Evolutionary conservation across 139 green algal species (phyloP), one percentile per base, ranked within the genome.

Genomic region (Chlorella vulgaris): DNA sequence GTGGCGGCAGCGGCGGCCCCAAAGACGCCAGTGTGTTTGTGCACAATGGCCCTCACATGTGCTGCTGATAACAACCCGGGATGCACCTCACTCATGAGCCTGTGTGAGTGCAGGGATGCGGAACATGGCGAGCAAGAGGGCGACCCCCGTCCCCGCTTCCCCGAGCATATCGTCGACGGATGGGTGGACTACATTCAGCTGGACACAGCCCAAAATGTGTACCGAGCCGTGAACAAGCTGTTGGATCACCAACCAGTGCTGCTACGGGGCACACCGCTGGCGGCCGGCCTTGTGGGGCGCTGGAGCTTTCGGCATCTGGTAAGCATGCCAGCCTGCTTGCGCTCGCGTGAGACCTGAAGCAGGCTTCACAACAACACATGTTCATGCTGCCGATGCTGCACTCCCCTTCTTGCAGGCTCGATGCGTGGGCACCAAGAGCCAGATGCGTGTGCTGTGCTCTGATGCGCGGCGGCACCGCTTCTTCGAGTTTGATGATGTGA

Each of bases 361-460:
- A 38, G 13, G 3, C 15, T 8, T 8, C 60, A 31, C 5, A n/a
- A n/a, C n/a, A n/a, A n/a, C n/a, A n/a, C 65, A 50, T 71, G 19
- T 31, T 29, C 65, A 50, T 40, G 29, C 31, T 8, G 65, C 65
- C 28, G 35, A 33, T 47, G 4, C 4, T 73, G 66, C 24, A 43
- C 15, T 53, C 42, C 53, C 7, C 38, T 7, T 60, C 10, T 31
- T 58, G 76, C 62, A 81, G 76, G 76, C 55, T 24, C n/a, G 43
- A 7, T 42, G 24, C 10, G 60, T 74, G 15, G 62, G 76, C 31
- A 5, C 38, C 24, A 4, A 47, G 22, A 22, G 2, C 51, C n/a
- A 65, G 82, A 58, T 74, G 38, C 70, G 39, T 18, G 76, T 93
- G 21, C 51, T 93, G 61, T 91, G 86, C 80, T 88, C 74, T n/a